Evolutionary conservation across 2,329 filamentous ascomycete species (phyloP), one percentile per base, ranked within the genome.

Genomic region (Aspergillus sp.): DNA sequence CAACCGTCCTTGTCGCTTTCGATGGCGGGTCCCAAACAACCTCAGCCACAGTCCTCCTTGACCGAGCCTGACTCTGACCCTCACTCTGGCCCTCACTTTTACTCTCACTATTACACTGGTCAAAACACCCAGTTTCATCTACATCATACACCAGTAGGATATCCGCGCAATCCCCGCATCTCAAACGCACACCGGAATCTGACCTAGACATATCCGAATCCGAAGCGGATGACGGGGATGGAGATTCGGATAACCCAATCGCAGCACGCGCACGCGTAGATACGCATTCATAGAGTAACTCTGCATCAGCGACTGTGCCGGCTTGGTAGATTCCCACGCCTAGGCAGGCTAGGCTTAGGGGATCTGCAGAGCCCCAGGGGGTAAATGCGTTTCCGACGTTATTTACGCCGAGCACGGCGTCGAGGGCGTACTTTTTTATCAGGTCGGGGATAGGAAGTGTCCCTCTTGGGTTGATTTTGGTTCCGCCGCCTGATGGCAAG

Each of bases 321-420:
- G 85, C 84, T 63, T 91, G 88, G 69, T 91, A 91, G 3, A 91
- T 70, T 0, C 87, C 88, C 0, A 91, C 86, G 1, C 86, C 85
- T 56, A 88, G 76, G 65, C 83, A 86, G 22, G 88, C 88, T 48
- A 91, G 76, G 46, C 80, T 80, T 53, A 92, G 71, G 1, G 89
- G 89, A 75, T 91, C 89, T 45, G 84, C 87, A 19, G 80, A 86
- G 0, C 89, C 89, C 69, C 88, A 85, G 0, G 89, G 89, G 7
- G 89, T 91, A 68, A 92, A 91, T 0, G 89, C 88, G 70, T 92
- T 92, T 19, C 89, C 89, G 15, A 92, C 85, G 68, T 92, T 92
- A 69, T 91, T 91, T 43, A 90, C 82, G 2, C 87, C 84, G 5
- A 91, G 81, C 15, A 86, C 86, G 22, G 82, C 87, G 61, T 87